Evolutionary conservation across 2,329 filamentous ascomycete genomes (phyloP).

Genomic region (Colletotrichum paranaense): DNA sequence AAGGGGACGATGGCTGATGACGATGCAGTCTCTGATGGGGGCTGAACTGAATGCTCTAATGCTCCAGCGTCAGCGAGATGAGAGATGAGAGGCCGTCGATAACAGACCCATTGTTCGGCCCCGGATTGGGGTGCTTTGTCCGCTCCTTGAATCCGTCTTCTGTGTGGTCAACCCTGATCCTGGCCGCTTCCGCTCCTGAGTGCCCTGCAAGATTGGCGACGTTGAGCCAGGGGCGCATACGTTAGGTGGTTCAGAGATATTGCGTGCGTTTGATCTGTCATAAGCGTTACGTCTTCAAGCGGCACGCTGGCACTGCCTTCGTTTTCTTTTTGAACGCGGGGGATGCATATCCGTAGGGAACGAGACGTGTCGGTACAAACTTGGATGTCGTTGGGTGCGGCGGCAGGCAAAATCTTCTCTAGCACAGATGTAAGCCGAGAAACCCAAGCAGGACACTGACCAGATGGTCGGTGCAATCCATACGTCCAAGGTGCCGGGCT

Average conservation of each 20-base stretch:
- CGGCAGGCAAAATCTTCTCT: background rate
- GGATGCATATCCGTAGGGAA: background rate
- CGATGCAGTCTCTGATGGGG: constrained; percentile 1
- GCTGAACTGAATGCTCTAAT: background rate
- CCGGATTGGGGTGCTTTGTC: constrained; percentile 26
- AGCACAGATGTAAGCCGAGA: background rate
- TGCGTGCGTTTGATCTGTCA: background rate
- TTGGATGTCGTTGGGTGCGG: background rate
- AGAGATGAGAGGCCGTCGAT: constrained; percentile 7
- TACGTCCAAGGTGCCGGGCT: background rate
- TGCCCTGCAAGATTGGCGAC: constrained; percentile 27
- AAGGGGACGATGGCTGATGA: background rate
- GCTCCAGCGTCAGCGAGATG: constrained; percentile 1
- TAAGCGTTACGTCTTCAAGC: background rate
- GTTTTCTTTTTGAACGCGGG: background rate
- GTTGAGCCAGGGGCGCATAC: constrained; percentile 7
- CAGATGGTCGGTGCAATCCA: constrained; percentile 2
- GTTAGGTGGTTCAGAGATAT: constrained; percentile 19
- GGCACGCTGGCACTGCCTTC: background rate
- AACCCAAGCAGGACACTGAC: background rate
- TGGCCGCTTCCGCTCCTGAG: constrained; percentile 5
- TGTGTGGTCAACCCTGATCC: constrained; percentile 16
- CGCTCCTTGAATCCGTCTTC: constrained; percentile 18
- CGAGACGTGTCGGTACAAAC: background rate
- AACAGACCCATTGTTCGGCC: constrained; percentile 13